Evolutionary conservation across 2,329 filamentous ascomycete genomes (phyloP).

Genomic region (Periconia sp.): DNA sequence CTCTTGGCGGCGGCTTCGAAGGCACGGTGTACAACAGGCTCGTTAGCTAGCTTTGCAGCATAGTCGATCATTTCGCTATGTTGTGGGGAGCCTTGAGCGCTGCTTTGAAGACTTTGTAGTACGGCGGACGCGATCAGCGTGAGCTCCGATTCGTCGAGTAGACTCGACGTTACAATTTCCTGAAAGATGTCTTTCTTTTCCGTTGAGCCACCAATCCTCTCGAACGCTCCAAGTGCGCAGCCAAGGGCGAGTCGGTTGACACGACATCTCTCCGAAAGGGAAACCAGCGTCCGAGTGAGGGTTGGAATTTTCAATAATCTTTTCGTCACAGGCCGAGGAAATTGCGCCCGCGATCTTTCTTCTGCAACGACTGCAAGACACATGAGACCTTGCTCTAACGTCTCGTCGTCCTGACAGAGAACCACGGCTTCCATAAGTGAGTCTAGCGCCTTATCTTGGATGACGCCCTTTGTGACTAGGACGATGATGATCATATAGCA

Average conservation of each 20-base stretch:
- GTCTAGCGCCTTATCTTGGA: conserved; percentile 81
- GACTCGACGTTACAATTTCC: conserved; percentile 63
- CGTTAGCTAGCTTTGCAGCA: conserved; percentile 38
- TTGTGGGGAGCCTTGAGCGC: conserved; percentile 30
- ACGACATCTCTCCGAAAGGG: conserved; percentile 68
- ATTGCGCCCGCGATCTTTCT: conserved; percentile 71
- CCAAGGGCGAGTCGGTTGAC: conserved; percentile 76
- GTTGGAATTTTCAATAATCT: conserved; percentile 69
- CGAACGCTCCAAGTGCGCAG: conserved; percentile 60
- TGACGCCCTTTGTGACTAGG: conserved; percentile 79
- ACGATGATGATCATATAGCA: conserved; percentile 92
- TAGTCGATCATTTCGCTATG: conserved; percentile 41
- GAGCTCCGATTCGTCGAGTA: conserved; percentile 68
- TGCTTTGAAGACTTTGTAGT: conserved; percentile 57
- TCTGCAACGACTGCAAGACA: conserved; percentile 84
- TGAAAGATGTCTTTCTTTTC: conserved; percentile 57
- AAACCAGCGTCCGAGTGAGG: conserved; percentile 64
- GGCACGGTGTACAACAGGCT: conserved; percentile 54
- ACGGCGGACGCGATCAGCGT: conserved; percentile 71
- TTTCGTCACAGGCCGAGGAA: conserved; percentile 74
- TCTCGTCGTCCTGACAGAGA: conserved; percentile 76
- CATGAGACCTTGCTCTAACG: conserved; percentile 73
- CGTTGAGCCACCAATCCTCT: conserved; percentile 20
- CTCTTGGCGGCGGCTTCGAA: conserved; percentile 72
- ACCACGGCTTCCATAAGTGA: conserved; percentile 90